Conservation (phyloP, 2,329 filamentous ascomycete species). For the Penicillium brevicompactum region DNA sequence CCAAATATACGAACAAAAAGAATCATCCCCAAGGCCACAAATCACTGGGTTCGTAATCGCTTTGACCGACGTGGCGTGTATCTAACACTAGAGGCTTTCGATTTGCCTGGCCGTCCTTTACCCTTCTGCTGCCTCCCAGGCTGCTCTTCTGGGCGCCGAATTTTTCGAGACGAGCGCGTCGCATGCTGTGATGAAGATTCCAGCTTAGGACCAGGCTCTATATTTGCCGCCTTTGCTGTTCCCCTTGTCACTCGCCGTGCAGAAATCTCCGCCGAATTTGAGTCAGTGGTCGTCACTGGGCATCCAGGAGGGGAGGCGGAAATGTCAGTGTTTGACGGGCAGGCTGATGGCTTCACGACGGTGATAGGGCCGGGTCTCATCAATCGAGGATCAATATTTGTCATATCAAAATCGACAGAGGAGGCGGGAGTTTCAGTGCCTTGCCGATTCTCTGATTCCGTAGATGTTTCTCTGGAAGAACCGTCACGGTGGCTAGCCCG, state of each 20-base stretch:
- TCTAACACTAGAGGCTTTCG: constrained; percentile 13
- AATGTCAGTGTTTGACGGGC: not conserved
- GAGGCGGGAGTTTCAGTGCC: constrained; percentile 20
- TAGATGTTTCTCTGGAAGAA: constrained; percentile 12
- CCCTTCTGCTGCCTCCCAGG: not conserved
- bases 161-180: constrained; percentile 13
- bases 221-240: constrained; percentile 10
- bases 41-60: constrained; percentile 14
- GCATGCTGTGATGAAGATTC: constrained; percentile 6
- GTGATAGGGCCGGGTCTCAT: constrained; percentile 8
- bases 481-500: constrained; percentile 9
- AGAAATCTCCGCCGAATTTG: constrained; percentile 6
- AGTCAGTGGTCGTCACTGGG: constrained; percentile 1
- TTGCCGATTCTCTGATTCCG: constrained; percentile 9
- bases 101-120: constrained; percentile 6
- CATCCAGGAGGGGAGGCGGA: constrained; percentile 5
- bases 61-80: constrained; percentile 15
- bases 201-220: constrained; percentile 6
- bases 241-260: constrained; percentile 12
- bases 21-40: constrained; percentile 2
- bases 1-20: constrained; percentile 4
- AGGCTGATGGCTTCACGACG: constrained; percentile 4
- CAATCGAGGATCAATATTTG: constrained; percentile 20
- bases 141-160: constrained; percentile 10
- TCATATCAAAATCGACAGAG: constrained; percentile 16